These are phyloP conservation scores for Diplocarpon mali DNA, from an alignment of 2,329 filamentous ascomycete genomes.

Conservation along the genomic window DNA sequence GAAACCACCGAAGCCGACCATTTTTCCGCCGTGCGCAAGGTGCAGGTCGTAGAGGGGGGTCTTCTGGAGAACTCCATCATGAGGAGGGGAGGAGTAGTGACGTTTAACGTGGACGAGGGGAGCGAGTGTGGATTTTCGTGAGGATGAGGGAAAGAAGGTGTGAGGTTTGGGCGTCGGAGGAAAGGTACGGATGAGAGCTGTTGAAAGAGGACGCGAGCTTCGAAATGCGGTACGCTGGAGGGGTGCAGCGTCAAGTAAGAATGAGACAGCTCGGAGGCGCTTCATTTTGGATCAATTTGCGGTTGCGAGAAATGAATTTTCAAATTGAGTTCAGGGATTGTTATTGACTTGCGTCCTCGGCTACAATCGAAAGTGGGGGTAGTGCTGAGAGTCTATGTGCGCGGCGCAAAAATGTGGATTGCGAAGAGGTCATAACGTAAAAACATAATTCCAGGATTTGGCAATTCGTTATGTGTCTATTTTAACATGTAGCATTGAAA, in stretches of 20 bases:
- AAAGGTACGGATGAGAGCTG: constrained; percentile 14
- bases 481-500: background rate
- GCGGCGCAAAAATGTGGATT: too few species aligned
- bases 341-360: constrained; percentile 6
- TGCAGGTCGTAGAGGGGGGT: constrained; percentile 75
- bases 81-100: constrained; percentile 15
- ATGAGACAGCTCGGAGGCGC: constrained; percentile 20
- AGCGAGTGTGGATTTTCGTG: background rate
- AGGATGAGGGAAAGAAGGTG: constrained; percentile 6
- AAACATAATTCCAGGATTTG: too few species aligned
- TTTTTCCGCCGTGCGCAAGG: constrained; percentile 69
- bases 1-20: constrained; percentile 93
- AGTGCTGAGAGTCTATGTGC: too few species aligned
- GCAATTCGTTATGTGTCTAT: too few species aligned
- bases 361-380: constrained; percentile 13
- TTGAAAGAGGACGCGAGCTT: constrained; percentile 18
- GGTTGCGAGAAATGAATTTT: constrained; percentile 3
- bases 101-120: constrained; percentile 6
- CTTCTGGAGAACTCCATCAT: constrained; percentile 35
- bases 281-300: constrained; percentile 23
- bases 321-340: background rate
- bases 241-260: constrained; percentile 12
- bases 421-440: too few species aligned
- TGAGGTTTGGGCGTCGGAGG: constrained; percentile 1
- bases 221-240: constrained; percentile 8